Evolutionary conservation across 306 rosid species (phyloP).

Genomic region (Prunus mira): DNA sequence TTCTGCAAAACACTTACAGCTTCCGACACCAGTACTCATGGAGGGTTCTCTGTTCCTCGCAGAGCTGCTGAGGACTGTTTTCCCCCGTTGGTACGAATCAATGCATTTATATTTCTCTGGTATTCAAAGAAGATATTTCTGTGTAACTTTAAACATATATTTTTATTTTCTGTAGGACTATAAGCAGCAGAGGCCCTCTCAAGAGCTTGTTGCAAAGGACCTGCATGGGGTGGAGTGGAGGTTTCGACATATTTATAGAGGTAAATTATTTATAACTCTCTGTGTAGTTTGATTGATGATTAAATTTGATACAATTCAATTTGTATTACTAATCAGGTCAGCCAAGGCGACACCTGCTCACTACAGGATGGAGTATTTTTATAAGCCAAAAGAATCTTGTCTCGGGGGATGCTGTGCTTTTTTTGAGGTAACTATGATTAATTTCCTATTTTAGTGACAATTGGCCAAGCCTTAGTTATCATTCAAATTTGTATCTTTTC

Average conservation of each 20-base stretch:
- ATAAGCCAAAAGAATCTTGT: slow-evolving; percentile 93
- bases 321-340: slow-evolving; percentile 66
- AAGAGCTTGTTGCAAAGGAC: slow-evolving; percentile 93
- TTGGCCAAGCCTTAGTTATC: slow-evolving; percentile 2
- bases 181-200: slow-evolving; percentile 93
- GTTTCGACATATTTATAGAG: slow-evolving; percentile 92
- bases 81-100: slow-evolving; percentile 72
- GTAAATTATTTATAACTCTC: slow-evolving; percentile 29
- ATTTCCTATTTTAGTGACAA: neutral
- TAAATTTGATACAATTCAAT: slow-evolving; percentile 20
- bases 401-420: slow-evolving; percentile 97
- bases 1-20: slow-evolving; percentile 98
- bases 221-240: slow-evolving; percentile 90
- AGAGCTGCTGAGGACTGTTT: slow-evolving; percentile 98
- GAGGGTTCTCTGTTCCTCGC: slow-evolving; percentile 97
- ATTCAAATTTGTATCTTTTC: slow-evolving; percentile 2
- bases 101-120: slow-evolving; percentile 14
- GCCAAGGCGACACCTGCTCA: slow-evolving; percentile 96
- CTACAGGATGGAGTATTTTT: slow-evolving; percentile 96
- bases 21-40: slow-evolving; percentile 95
- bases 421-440: slow-evolving; percentile 54
- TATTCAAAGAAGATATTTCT: neutral
- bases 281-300: slow-evolving; percentile 21
- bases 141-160: neutral
- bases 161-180: slow-evolving; percentile 54